A percentile compares a stretch with the other conserved stretches of the same genome.
Evolutionary conservation across 2,329 filamentous ascomycete genomes (phyloP).

Genomic region (Dactylonectria estremocensis): DNA sequence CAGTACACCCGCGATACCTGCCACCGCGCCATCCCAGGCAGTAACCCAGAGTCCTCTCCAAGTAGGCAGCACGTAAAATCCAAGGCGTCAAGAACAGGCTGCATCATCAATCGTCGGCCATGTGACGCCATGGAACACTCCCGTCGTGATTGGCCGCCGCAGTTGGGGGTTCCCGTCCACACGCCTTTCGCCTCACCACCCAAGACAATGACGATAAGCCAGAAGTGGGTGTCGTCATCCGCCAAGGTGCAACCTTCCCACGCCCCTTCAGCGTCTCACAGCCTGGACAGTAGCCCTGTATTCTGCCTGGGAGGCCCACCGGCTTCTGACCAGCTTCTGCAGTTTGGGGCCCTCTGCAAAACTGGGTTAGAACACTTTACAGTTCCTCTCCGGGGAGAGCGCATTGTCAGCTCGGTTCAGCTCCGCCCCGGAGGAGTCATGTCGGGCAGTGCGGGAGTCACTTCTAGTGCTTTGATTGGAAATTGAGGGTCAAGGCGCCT

Average conservation of each 20-base stretch:
- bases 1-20: not conserved
- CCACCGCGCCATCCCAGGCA: not conserved
- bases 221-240: conserved; percentile 28
- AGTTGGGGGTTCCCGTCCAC: conserved; percentile 24
- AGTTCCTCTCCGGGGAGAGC: not conserved
- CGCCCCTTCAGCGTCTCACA: not conserved
- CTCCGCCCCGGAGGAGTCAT: conserved; percentile 36
- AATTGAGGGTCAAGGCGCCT: not conserved
- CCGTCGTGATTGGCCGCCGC: conserved; percentile 14
- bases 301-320: conserved; percentile 8
- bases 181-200: conserved; percentile 11
- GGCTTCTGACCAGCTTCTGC: too few species aligned
- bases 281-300: conserved; percentile 2
- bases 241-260: not conserved
- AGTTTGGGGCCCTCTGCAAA: not conserved
- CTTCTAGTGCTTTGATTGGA: not conserved
- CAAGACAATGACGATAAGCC: conserved; percentile 19
- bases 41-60: not conserved
- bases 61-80: not conserved
- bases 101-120: conserved; percentile 22
- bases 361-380: not conserved
- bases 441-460: conserved; percentile 32
- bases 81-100: not conserved
- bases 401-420: conserved; percentile 36
- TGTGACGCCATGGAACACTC: conserved; percentile 14